These are phyloP conservation scores for Leucosporidium scottii DNA, from an alignment of 768 basidiomycete species.

Conservation along the genomic window DNA sequence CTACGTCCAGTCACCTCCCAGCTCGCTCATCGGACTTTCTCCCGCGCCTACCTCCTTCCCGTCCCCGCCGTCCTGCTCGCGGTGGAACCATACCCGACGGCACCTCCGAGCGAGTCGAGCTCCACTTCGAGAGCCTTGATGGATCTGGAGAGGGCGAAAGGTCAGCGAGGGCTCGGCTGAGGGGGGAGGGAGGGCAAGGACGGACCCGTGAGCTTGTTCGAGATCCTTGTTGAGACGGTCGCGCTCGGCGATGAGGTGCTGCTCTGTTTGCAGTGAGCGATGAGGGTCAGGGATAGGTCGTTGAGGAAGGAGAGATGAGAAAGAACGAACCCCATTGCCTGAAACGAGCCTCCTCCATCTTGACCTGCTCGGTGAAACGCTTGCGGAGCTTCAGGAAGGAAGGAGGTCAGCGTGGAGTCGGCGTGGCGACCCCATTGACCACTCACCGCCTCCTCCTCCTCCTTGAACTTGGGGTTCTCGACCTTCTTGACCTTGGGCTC, in stretches of 20 bases:
- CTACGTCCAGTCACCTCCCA: too few relatives aligned
- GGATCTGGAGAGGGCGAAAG: conserved; percentile 54
- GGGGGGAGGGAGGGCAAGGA: neutral
- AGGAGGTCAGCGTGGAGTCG: neutral
- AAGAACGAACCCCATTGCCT: conserved; percentile 86
- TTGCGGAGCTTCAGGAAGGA: conserved; percentile 56
- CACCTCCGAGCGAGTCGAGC: conserved; percentile 43
- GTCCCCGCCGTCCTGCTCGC: too few relatives aligned
- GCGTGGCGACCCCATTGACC: too few relatives aligned
- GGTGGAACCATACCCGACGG: too few relatives aligned
- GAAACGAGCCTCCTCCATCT: conserved; percentile 93
- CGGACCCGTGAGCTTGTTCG: conserved; percentile 57
- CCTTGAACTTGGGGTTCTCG: conserved; percentile 99
- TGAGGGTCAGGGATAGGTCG: neutral
- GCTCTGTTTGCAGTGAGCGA: conserved; percentile 11
- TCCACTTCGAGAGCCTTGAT: conserved; percentile 88
- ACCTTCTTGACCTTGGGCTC: conserved; percentile 97
- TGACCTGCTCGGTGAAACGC: conserved; percentile 99
- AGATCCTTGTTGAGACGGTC: conserved; percentile 99
- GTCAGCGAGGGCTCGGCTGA: neutral
- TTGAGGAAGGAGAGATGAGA: neutral
- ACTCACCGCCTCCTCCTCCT: conserved; percentile 76
- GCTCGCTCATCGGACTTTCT: too few relatives aligned
- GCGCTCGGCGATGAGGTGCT: conserved; percentile 90
- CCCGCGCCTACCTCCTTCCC: too few relatives aligned